These are phyloP conservation scores for Mallotus nudiflorus DNA, from an alignment of 345 rosid genomes.

Conservation along the genomic window DNA sequence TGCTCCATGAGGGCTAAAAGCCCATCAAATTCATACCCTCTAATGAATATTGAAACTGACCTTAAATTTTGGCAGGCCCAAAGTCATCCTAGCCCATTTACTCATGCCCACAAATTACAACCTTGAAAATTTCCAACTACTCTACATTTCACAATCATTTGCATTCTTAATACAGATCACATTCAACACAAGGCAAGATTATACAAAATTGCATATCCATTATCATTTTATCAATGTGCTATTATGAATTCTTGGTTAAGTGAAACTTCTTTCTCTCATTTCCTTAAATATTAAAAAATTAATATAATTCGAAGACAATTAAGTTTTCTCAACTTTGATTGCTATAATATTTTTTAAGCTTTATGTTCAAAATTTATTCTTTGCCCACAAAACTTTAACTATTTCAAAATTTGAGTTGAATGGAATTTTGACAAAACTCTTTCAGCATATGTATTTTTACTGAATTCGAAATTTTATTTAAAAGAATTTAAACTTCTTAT, in stretches of 20 bases:
- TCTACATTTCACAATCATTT: neutral
- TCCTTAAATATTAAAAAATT: too few relatives aligned
- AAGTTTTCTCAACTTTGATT: too few relatives aligned
- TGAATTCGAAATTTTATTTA: too few relatives aligned
- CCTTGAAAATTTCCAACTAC: slow-evolving; percentile 12
- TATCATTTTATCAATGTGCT: too few relatives aligned
- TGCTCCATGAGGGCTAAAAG: neutral
- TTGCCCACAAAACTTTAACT: too few relatives aligned
- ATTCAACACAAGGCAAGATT: neutral
- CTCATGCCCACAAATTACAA: neutral
- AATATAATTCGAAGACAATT: too few relatives aligned
- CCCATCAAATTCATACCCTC: neutral
- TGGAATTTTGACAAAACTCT: too few relatives aligned
- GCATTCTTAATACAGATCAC: neutral
- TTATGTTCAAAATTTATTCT: too few relatives aligned
- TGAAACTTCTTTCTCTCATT: neutral
- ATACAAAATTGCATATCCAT: neutral
- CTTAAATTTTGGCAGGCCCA: slow-evolving; percentile 27
- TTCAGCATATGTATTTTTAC: too few relatives aligned
- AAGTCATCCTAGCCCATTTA: slow-evolving; percentile 28
- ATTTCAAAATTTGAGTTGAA: too few relatives aligned
- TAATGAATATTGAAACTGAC: neutral
- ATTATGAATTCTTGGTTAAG: neutral
- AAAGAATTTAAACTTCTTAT: too few relatives aligned
- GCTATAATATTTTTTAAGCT: too few relatives aligned